Percentiles rank a stretch among this genome's conserved stretches.
These are phyloP conservation scores for Coniosporium apollinis DNA, from an alignment of 495 filamentous ascomycete genomes.

Conservation along the genomic window DNA sequence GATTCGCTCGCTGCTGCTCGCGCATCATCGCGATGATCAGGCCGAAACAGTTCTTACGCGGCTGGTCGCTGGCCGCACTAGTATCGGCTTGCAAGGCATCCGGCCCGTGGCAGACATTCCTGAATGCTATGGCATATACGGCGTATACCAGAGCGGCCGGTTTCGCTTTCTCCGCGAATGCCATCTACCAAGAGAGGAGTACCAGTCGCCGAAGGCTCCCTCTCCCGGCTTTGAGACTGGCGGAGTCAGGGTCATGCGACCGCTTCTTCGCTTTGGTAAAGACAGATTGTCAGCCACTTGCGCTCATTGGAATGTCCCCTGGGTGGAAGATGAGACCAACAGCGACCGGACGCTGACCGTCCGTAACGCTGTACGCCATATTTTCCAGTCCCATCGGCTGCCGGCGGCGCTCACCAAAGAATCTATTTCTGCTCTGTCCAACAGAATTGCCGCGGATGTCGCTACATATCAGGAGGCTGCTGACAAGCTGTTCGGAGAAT, in stretches of 20 bases:
- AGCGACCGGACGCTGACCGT: slow-evolving; percentile 55
- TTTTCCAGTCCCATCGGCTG: slow-evolving; percentile 39
- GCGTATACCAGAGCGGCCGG: slow-evolving; percentile 50
- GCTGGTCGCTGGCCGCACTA: slow-evolving; percentile 40
- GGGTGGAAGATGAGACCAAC: slow-evolving; percentile 83
- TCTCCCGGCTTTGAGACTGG: slow-evolving; percentile 44
- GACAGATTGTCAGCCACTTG: slow-evolving; percentile 57
- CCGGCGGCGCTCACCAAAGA: slow-evolving; percentile 65
- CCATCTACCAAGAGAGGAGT: neutral
- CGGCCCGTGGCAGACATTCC: slow-evolving; percentile 47
- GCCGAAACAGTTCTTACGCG: slow-evolving; percentile 77
- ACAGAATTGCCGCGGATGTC: too few relatives aligned
- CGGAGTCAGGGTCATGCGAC: slow-evolving; percentile 55
- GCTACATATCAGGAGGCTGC: too few relatives aligned
- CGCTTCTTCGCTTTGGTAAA: slow-evolving; percentile 61
- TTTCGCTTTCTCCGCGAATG: neutral
- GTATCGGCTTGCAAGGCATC: slow-evolving; percentile 57
- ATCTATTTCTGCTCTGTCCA: too few relatives aligned
- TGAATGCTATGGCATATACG: slow-evolving; percentile 61
- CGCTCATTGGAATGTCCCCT: slow-evolving; percentile 40
- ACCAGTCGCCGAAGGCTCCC: neutral
- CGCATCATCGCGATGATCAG: slow-evolving; percentile 74
- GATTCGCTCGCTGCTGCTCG: slow-evolving; percentile 46
- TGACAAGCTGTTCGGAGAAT: too few relatives aligned
- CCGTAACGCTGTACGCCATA: slow-evolving; percentile 61